Conservation (phyloP, 2,329 filamentous ascomycete species). For the Shiraia bambusicola region DNA sequence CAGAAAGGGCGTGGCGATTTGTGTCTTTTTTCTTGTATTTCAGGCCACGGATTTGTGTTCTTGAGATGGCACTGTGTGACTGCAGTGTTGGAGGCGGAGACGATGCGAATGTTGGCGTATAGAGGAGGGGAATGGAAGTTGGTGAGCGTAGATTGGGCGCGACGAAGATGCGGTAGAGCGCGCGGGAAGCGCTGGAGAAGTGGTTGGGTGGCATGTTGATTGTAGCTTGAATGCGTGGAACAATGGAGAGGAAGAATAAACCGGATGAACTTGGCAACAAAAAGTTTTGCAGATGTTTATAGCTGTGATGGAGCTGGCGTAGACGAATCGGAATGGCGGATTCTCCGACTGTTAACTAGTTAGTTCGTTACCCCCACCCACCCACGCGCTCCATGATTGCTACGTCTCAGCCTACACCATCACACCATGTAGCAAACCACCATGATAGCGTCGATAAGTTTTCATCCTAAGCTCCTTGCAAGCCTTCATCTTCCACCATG, state of each 20-base stretch:
- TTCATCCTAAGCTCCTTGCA: neutral
- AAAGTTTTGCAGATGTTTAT: neutral
- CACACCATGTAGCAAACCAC: constrained; percentile 21
- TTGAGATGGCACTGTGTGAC: constrained; percentile 9
- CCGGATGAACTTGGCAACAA: neutral
- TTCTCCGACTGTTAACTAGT: constrained; percentile 5
- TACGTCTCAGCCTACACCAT: constrained; percentile 14
- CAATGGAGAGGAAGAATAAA: neutral
- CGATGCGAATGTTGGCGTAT: constrained; percentile 20
- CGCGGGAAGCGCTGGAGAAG: constrained; percentile 40
- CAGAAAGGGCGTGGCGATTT: constrained; percentile 42
- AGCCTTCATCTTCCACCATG: constrained; percentile 48
- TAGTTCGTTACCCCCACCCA: constrained; percentile 11
- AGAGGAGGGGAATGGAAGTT: constrained; percentile 19
- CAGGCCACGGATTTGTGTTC: constrained; percentile 21
- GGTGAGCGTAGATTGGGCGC: constrained; percentile 33
- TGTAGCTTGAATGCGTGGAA: neutral
- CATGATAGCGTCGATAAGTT: constrained; percentile 20
- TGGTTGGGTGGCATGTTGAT: constrained; percentile 33
- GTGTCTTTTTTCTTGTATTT: constrained; percentile 28
- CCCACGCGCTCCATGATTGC: constrained; percentile 10
- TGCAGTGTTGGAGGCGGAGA: constrained; percentile 7
- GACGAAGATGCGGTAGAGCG: constrained; percentile 50
- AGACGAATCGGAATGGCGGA: constrained; percentile 11
- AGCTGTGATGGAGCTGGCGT: no score